Base-by-base conservation (phyloP, 78 protist genomes). In the slime mould (Dictyostelium discoideum) region DNA sequence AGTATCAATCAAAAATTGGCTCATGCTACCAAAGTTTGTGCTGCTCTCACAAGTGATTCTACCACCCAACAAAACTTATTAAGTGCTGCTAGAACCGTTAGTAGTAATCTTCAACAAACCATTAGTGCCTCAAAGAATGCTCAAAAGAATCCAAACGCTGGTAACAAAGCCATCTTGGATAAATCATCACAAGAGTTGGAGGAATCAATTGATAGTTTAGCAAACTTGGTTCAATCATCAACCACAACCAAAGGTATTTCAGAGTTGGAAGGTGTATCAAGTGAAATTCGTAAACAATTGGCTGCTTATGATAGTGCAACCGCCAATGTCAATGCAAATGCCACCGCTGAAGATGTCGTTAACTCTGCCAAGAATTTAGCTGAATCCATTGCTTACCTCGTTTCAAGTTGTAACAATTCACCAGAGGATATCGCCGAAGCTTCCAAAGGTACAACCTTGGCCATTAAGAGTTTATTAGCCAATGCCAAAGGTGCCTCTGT, bases 401-500 rank as follows among this genome's bases (percentile, higher is more conserved):
- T 84, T 26, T 26, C 85, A 26, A 63, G 60, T 39, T 74, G 87
- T 54, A 67, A 77, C 32, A 89, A 63, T 67, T n/a, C 24, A 18
- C 96, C 96, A 84, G 96, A 93, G 10, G 96, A 93, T 40, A 67
- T 86, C 42, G 42, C 29, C 3, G 87, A 85, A n/a, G 92, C 92
- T 0, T 46, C 87, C 3, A 81, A 84, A 44, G 76, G 83, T 24
- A 82, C 92, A 22, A 60, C 74, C 44, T 73, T 48, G 2, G 77
- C 96, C 16, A 82, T 82, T 26, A 93, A 85, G 60, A 32, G 92
- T 13, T 24, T 93, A 10, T 60, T 93, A 7, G 84, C 50, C 14
- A 93, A 93, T 78, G 92, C 96, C 69, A 93, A 93, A 84, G 96
- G 96, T 39, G 69, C 96, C 0, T 85, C 92, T 39, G 87, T 87